These are phyloP conservation scores for Albugo laibachii DNA, from an alignment of 352 stramenopile species.

Conservation along the genomic window DNA sequence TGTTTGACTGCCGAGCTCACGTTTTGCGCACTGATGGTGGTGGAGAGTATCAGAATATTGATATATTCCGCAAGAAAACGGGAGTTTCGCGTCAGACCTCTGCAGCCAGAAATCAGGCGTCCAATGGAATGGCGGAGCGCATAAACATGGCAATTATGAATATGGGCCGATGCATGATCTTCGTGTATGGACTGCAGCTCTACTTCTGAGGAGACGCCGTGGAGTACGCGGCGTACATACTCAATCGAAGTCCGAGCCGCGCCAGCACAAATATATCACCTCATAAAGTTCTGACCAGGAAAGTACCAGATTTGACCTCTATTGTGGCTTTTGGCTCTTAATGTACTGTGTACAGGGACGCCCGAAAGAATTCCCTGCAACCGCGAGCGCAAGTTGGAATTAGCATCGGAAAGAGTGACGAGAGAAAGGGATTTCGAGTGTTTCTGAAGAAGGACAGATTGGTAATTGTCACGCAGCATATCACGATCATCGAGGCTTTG, in stretches of 20 bases:
- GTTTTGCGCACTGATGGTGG: neutral
- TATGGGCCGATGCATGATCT: slow-evolving; percentile 3
- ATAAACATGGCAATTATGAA: neutral
- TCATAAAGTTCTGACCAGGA: slow-evolving; percentile 4
- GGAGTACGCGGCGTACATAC: slow-evolving; percentile 3
- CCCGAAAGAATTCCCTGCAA: slow-evolving; percentile 1
- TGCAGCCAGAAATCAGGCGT: neutral
- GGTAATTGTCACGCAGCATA: neutral
- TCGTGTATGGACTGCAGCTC: neutral
- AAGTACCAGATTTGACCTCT: neutral
- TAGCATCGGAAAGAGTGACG: neutral
- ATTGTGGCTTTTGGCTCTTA: slow-evolving; percentile 7
- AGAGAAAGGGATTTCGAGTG: neutral
- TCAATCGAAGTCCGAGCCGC: neutral
- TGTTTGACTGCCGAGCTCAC: neutral
- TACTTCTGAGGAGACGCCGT: slow-evolving; percentile 4
- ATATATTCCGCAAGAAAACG: neutral
- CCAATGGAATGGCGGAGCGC: neutral
- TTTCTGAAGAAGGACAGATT: neutral
- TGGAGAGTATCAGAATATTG: neutral
- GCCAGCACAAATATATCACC: slow-evolving; percentile 4
- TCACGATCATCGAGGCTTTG: neutral
- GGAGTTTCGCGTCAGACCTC: neutral
- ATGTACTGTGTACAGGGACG: slow-evolving; percentile 5
- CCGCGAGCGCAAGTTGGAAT: neutral